A percentile compares a stretch with the other conserved stretches of the same genome.
Conservation (phyloP, 2,329 filamentous ascomycete genomes). For the Ophidiomyces ophidiicola region DNA sequence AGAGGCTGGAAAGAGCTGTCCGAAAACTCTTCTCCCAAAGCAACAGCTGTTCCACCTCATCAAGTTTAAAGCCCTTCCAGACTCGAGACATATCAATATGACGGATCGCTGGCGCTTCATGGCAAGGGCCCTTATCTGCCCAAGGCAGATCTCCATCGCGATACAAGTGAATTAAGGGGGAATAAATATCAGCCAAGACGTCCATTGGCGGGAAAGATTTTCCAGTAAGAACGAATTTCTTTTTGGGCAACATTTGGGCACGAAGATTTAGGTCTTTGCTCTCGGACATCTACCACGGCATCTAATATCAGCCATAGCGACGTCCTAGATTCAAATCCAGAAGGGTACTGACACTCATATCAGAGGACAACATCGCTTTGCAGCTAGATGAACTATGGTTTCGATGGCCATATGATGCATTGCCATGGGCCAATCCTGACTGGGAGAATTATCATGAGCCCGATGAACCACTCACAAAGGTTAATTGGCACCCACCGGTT, state of each 20-base stretch:
- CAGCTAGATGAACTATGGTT: too few species aligned
- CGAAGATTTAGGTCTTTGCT: too few species aligned
- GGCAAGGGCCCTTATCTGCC: constrained; percentile 2
- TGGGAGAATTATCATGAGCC: too few species aligned
- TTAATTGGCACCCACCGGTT: too few species aligned
- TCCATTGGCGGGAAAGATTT: constrained; percentile 6
- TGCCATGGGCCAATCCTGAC: too few species aligned
- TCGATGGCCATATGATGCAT: too few species aligned
- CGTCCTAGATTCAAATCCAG: too few species aligned
- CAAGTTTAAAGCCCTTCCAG: constrained; percentile 18
- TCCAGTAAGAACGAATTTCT: neutral
- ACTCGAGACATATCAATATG: constrained; percentile 11
- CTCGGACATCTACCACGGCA: too few species aligned
- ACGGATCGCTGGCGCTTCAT: constrained; percentile 19
- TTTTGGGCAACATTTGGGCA: neutral
- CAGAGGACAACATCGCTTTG: too few species aligned
- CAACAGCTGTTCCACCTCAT: constrained; percentile 16
- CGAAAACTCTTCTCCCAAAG: constrained; percentile 16
- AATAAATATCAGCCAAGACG: constrained; percentile 10
- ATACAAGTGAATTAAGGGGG: constrained; percentile 5
- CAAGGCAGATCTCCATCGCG: neutral
- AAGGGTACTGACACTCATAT: too few species aligned
- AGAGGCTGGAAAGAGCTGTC: constrained; percentile 12
- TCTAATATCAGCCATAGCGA: too few species aligned
- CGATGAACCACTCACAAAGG: too few species aligned